Conservation (phyloP, 305 asterid genomes). For the Nicotiana rustica region DNA sequence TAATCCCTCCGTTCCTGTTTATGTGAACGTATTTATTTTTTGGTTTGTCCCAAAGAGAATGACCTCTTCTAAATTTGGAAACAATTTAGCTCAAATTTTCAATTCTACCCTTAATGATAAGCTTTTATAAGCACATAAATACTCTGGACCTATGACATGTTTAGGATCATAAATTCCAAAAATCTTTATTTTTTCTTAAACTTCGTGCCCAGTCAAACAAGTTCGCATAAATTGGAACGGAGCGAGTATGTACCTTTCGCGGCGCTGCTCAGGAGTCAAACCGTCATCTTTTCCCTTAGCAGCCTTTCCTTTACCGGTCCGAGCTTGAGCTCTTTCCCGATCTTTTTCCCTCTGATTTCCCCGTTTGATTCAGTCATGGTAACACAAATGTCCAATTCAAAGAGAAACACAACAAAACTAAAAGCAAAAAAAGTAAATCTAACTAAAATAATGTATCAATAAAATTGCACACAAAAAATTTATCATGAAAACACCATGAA, state of each 20-base stretch:
- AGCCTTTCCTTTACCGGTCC: constrained; percentile 52
- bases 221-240: too few relatives aligned
- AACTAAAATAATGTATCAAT: constrained; percentile 1
- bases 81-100: too few relatives aligned
- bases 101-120: too few relatives aligned
- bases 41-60: too few relatives aligned
- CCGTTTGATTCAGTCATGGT: constrained; percentile 71
- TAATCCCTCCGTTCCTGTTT: too few relatives aligned
- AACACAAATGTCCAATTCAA: constrained; percentile 31
- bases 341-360: constrained; percentile 89
- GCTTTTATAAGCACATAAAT: too few relatives aligned
- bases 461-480: background rate
- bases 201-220: too few relatives aligned
- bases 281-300: constrained; percentile 73
- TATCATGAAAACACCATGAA: background rate
- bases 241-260: constrained; percentile 61
- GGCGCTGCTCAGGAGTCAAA: constrained; percentile 92
- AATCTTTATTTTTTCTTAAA: too few relatives aligned
- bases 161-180: too few relatives aligned
- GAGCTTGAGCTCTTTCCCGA: constrained; percentile 82
- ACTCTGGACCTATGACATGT: too few relatives aligned
- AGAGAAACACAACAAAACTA: background rate
- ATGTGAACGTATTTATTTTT: too few relatives aligned
- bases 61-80: too few relatives aligned
- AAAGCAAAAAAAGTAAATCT: background rate